Conservation (phyloP, 225 moss, liverwort and hornwort species). For the Bryoerythrophyllum caledonicum region DNA sequence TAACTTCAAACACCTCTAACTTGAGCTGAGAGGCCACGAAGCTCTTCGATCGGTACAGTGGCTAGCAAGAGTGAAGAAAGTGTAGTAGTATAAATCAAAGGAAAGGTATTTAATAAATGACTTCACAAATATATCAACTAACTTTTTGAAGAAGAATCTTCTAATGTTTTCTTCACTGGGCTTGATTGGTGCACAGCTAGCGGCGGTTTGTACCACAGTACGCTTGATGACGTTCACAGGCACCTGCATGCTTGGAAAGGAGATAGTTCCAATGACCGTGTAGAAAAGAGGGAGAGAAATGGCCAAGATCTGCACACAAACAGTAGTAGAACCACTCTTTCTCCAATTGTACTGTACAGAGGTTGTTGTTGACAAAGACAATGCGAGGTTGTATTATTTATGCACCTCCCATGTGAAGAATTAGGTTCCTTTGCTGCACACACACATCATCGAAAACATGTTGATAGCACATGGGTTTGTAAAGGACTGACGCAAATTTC, state of each 20-base stretch:
- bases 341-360: slow-evolving; percentile 26
- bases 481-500: slow-evolving; percentile 32
- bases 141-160: too few relatives aligned
- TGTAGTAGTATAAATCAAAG: too few relatives aligned
- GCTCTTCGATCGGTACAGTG: too few relatives aligned
- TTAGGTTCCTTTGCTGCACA: slow-evolving; percentile 24
- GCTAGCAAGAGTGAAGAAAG: too few relatives aligned
- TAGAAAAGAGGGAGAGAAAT: slow-evolving; percentile 18
- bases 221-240: slow-evolving; percentile 95
- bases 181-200: slow-evolving; percentile 60
- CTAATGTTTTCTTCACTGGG: not conserved
- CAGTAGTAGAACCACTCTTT: slow-evolving; percentile 9
- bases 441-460: slow-evolving; percentile 18
- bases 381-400: slow-evolving; percentile 23
- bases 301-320: slow-evolving; percentile 16
- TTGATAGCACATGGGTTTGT: slow-evolving; percentile 17
- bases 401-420: slow-evolving; percentile 16
- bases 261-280: slow-evolving; percentile 57
- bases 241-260: slow-evolving; percentile 83
- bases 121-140: too few relatives aligned
- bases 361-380: slow-evolving; percentile 22
- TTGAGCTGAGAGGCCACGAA: too few relatives aligned
- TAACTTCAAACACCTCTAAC: too few relatives aligned
- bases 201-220: slow-evolving; percentile 73
- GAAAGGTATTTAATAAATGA: too few relatives aligned